Conservation (phyloP, 352 stramenopile genomes). For the Globisporangium alternatum region DNA sequence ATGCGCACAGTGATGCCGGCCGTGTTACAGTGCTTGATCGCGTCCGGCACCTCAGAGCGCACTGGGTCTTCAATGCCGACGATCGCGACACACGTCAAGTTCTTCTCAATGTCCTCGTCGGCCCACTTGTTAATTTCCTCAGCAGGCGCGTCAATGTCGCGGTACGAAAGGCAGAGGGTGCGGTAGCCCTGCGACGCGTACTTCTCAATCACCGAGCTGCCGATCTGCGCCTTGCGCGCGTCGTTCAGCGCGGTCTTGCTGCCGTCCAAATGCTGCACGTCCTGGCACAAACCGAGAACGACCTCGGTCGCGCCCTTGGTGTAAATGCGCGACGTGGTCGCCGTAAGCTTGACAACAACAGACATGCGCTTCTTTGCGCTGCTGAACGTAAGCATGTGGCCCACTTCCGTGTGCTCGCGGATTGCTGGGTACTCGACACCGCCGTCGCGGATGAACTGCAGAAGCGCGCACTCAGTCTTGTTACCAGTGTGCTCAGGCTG, state of each 20-base stretch:
- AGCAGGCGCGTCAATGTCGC: constrained; percentile 23
- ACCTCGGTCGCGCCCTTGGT: constrained; percentile 63
- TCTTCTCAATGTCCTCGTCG: constrained; percentile 30
- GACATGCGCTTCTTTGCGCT: constrained; percentile 75
- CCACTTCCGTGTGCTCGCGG: constrained; percentile 32
- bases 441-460: constrained; percentile 52
- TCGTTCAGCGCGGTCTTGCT: constrained; percentile 28
- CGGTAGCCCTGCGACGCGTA: constrained; percentile 71
- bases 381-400: constrained; percentile 66
- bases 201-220: constrained; percentile 47
- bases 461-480: constrained; percentile 64
- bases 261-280: constrained; percentile 44
- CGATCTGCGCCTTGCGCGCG: constrained; percentile 34
- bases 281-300: constrained; percentile 46
- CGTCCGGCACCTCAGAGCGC: constrained; percentile 84
- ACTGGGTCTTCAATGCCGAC: constrained; percentile 94
- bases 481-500: constrained; percentile 62
- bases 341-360: constrained; percentile 45
- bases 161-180: constrained; percentile 69
- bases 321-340: constrained; percentile 47
- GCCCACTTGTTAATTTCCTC: constrained; percentile 22
- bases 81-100: constrained; percentile 59
- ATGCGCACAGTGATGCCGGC: constrained; percentile 92
- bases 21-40: constrained; percentile 91
- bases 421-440: constrained; percentile 47